These are phyloP conservation scores for Termitomyces sp. DNA, from an alignment of 1,284 basidiomycete genomes.

Conservation along the genomic window DNA sequence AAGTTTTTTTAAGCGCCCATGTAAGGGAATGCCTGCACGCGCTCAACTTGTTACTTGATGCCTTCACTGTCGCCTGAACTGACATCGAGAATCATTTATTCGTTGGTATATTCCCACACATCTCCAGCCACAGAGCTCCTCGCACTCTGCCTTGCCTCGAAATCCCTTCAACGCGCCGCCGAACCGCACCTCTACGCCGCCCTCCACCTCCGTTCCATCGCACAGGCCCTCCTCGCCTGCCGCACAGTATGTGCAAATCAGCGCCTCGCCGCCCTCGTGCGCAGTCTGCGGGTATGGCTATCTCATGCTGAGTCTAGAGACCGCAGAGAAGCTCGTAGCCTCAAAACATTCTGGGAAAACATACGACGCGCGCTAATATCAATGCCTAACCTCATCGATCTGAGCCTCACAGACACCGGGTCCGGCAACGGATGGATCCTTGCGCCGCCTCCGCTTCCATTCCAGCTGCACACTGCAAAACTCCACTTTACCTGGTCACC, in stretches of 20 bases:
- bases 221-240: background rate
- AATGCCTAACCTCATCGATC: too few species aligned
- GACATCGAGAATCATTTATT: background rate
- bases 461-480: slow-evolving; percentile 27
- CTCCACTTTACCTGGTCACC: slow-evolving; percentile 29
- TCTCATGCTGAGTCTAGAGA: too few species aligned
- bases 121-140: background rate
- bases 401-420: too few species aligned
- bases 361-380: too few species aligned
- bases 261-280: background rate
- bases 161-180: background rate
- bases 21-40: too few species aligned
- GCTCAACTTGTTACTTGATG: too few species aligned
- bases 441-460: slow-evolving; percentile 6
- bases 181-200: background rate
- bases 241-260: background rate
- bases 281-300: background rate
- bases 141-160: background rate
- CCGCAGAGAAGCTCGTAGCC: too few species aligned
- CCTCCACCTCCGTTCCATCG: background rate
- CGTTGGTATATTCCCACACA: background rate
- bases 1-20: too few species aligned
- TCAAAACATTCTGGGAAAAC: too few species aligned
- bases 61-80: too few species aligned
- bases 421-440: too few species aligned